Conservation (phyloP, 805 yeast species). For the Wickerhamomyces queroliae region DNA sequence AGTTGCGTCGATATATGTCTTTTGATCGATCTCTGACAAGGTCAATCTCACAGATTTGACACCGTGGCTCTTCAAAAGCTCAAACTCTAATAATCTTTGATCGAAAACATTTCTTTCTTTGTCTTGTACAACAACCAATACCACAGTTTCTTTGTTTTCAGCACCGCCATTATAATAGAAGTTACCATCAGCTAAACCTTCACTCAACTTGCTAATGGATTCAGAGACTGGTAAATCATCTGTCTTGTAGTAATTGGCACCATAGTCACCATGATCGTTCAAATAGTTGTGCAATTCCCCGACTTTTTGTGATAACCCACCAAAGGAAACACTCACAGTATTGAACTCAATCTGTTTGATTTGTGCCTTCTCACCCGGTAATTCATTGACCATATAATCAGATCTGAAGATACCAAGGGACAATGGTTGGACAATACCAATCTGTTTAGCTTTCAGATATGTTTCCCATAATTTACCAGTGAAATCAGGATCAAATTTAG, state of each 20-base stretch:
- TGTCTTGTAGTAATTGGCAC: conserved; percentile 36
- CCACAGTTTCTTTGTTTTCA: conserved; percentile 36
- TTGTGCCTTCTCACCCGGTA: conserved; percentile 33
- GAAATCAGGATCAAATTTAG: conserved; percentile 63
- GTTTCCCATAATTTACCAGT: conserved; percentile 73
- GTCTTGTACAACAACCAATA: conserved; percentile 78
- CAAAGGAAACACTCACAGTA: conserved; percentile 93
- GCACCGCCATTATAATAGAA: conserved; percentile 39
- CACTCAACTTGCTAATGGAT: conserved; percentile 56
- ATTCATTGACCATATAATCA: conserved; percentile 69
- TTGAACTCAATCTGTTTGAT: conserved; percentile 96
- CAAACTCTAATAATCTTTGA: conserved; percentile 79
- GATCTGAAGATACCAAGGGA: conserved; percentile 84
- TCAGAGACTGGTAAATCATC: conserved; percentile 59
- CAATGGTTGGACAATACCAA: conserved; percentile 55
- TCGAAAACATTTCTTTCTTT: conserved; percentile 87
- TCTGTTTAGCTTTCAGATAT: conserved; percentile 41
- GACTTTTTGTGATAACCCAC: conserved; percentile 79
- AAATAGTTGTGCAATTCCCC: conserved; percentile 68
- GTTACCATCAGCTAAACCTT: conserved; percentile 66
- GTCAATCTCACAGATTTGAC: conserved; percentile 63
- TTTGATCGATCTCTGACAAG: conserved; percentile 47
- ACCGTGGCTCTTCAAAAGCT: conserved; percentile 48
- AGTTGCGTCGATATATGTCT: conserved; percentile 32
- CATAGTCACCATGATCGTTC: conserved; percentile 54